A percentile compares a stretch with the other conserved stretches of the same genome.
Conservation (phyloP, 768 basidiomycete genomes). For the Tylopilus intermedius region DNA sequence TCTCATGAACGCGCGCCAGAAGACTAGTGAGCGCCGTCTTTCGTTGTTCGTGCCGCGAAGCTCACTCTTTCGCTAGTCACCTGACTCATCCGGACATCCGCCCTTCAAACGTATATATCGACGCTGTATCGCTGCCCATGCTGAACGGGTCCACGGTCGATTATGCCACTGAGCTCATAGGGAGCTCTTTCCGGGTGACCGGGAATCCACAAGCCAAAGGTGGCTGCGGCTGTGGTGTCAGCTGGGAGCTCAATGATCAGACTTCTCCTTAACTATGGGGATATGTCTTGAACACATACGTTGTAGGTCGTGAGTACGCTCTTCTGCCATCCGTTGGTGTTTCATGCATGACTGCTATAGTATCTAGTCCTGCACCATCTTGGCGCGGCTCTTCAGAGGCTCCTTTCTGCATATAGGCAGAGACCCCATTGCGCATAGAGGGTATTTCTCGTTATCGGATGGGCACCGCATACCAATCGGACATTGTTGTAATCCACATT, state of each 20-base stretch:
- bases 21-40: constrained; percentile 69
- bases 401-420: too few species aligned
- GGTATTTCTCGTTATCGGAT: too few species aligned
- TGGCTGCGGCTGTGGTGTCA: constrained; percentile 93
- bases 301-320: background rate
- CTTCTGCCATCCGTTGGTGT: background rate
- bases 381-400: too few species aligned
- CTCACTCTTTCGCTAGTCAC: constrained; percentile 15
- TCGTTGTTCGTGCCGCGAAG: background rate
- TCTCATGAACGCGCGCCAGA: constrained; percentile 57
- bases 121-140: constrained; percentile 78
- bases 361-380: too few species aligned
- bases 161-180: background rate
- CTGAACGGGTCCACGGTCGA: constrained; percentile 79
- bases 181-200: constrained; percentile 58
- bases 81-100: constrained; percentile 67
- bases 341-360: background rate
- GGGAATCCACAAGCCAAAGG: constrained; percentile 91
- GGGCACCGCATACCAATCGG: too few species aligned
- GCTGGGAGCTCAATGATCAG: constrained; percentile 55
- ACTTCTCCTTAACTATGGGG: background rate
- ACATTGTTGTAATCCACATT: too few species aligned
- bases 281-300: background rate
- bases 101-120: constrained; percentile 76
- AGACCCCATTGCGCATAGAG: too few species aligned